Evolutionary conservation across 192 early-diverging fungal species (phyloP), one percentile per base, ranked within the genome.

Genomic region (Entophlyctis luteolus): DNA sequence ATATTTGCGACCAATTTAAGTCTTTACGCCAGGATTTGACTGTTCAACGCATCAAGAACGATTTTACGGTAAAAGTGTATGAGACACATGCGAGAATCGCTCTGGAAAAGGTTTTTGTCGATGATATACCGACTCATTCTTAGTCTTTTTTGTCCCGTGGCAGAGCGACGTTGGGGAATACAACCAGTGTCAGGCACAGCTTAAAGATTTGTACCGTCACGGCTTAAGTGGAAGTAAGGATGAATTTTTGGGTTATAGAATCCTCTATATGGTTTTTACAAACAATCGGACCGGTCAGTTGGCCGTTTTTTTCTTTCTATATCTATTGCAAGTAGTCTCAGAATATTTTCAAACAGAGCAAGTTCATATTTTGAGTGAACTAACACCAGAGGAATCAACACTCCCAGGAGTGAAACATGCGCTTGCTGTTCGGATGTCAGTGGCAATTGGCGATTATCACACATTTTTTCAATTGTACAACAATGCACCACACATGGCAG

Each of bases 1-100:
- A 93, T 73, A 92, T 95, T 32, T 96, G 95, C 74, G 92, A 96
- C 70, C 96, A 99, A 72, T 90, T 99, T 70, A 99, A 99, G 72
- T 90, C 89, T 49, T 57, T 99, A 63, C 87, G 96, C 27, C 96
- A 99, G 67, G 96, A 99, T 71, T 79, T 99, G 66, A 96, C 93
- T 8, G 96, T 92, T 35, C 96, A 99, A 85, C 81, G 89, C 45
- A 94, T 99, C 37, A 85, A 90, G 48, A 95, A 94, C 71, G 89
- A 88, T 16, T 95, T 99, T 71, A 95, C 96, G 4, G 93, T 93
- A 6, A 79, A 84, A 49, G 95, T 98, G 1, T 99, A 99, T 75
- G 95, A 99, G 74, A 84, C 81, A 18, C 93, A 99, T 78, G 95
- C 93, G 18, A 77, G 96, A 45, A 97, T 98, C 65, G 96, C 96